Conservation (phyloP, 169 alveolate genomes). For the Plasmodium vinckei region DNA sequence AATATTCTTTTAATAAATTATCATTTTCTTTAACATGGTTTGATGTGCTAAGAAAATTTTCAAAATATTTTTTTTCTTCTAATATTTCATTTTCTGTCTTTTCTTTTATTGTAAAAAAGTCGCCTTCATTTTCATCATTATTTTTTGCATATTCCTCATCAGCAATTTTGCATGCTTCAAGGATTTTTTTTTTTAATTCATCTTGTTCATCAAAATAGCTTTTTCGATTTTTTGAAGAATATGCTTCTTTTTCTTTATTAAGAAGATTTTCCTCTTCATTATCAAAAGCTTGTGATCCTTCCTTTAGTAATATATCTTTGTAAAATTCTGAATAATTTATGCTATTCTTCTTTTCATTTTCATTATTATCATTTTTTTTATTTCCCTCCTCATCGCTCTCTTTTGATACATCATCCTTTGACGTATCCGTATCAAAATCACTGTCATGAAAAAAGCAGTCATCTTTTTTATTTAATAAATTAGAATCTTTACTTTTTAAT, state of each 20-base stretch:
- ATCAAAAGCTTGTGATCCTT: slow-evolving; percentile 83
- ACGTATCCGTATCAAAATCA: slow-evolving; percentile 63
- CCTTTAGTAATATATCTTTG: slow-evolving; percentile 80
- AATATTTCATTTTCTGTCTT: slow-evolving; percentile 60
- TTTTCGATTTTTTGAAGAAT: slow-evolving; percentile 4
- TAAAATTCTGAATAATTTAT: slow-evolving; percentile 79
- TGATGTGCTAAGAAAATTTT: slow-evolving; percentile 54
- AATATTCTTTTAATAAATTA: slow-evolving; percentile 67
- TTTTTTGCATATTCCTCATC: slow-evolving; percentile 48
- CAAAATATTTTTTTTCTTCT: slow-evolving; percentile 52
- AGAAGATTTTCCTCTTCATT: slow-evolving; percentile 75
- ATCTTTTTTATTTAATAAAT: slow-evolving; percentile 24
- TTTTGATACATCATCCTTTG: slow-evolving; percentile 1
- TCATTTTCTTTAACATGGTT: slow-evolving; percentile 46
- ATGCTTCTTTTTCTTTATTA: slow-evolving; percentile 27
- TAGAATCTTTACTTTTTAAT: slow-evolving; percentile 57
- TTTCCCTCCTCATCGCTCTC: background rate
- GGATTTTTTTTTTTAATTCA: slow-evolving; percentile 79
- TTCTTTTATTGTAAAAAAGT: slow-evolving; percentile 75
- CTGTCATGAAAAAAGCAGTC: slow-evolving; percentile 72
- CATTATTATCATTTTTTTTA: background rate
- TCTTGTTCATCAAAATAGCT: slow-evolving; percentile 81
- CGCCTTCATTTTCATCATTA: slow-evolving; percentile 68
- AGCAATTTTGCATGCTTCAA: slow-evolving; percentile 78
- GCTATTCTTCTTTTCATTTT: slow-evolving; percentile 25